A percentile compares a stretch with the other conserved stretches of the same genome.
phyloP scores from a whole-genome alignment of 148 eudicot genomes.

The Arctostaphylos glauca region DNA sequence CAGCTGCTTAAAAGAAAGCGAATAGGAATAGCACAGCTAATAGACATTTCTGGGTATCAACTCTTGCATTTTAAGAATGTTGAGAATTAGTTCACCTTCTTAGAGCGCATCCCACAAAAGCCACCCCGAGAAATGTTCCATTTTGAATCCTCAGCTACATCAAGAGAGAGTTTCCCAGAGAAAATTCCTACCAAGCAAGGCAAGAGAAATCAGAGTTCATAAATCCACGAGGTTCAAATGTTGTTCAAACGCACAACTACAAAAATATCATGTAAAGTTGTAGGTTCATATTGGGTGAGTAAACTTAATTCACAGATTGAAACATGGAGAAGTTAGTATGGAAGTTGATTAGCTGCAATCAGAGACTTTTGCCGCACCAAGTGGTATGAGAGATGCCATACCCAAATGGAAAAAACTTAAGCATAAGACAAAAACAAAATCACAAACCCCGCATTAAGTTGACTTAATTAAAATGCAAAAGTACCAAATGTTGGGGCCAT shows the following conservation, averaged over 20 bases:
- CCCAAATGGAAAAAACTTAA: neutral
- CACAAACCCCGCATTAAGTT: neutral
- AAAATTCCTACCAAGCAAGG: slow-evolving; percentile 52
- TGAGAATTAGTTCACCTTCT: slow-evolving; percentile 55
- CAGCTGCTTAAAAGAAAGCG: neutral
- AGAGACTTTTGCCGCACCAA: neutral
- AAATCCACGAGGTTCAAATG: slow-evolving; percentile 10
- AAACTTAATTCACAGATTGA: neutral
- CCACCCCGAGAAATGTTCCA: slow-evolving; percentile 92
- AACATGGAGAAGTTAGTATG: neutral
- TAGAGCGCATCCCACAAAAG: slow-evolving; percentile 98
- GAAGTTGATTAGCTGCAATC: neutral
- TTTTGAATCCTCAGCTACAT: slow-evolving; percentile 66
- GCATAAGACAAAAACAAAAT: neutral
- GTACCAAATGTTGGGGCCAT: neutral
- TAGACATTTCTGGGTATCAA: neutral
- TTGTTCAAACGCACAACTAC: no score
- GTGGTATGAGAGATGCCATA: neutral
- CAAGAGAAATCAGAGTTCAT: neutral
- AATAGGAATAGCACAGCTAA: neutral
- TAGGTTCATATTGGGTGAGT: neutral
- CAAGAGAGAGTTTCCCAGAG: slow-evolving; percentile 84
- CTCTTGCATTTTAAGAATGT: neutral
- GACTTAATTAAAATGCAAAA: neutral
- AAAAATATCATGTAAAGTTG: neutral